Conservation (phyloP, 1,139 yeast species). For the Groenewaldozyma auringiensis region DNA sequence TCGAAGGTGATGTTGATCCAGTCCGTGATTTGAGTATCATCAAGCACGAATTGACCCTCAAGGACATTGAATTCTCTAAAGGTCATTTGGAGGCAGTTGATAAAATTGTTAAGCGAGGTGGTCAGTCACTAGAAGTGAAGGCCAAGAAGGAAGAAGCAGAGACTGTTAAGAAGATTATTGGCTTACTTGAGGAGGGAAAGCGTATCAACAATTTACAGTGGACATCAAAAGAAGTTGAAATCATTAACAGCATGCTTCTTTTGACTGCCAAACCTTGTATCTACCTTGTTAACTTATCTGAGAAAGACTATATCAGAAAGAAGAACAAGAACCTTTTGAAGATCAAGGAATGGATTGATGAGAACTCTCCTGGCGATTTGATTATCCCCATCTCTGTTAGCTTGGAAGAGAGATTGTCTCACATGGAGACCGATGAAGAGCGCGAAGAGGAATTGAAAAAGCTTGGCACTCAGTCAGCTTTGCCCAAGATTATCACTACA, state of each 20-base stretch:
- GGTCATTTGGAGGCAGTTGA: constrained; percentile 84
- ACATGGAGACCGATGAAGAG: constrained; percentile 84
- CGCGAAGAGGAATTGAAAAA: constrained; percentile 84
- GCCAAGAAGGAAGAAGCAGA: constrained; percentile 88
- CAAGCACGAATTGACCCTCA: constrained; percentile 83
- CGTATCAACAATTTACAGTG: constrained; percentile 89
- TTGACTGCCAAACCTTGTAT: constrained; percentile 94
- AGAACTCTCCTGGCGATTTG: constrained; percentile 86
- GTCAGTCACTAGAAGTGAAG: constrained; percentile 91
- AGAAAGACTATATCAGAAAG: constrained; percentile 91
- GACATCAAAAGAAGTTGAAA: constrained; percentile 84
- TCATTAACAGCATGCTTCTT: constrained; percentile 71
- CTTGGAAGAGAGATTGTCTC: constrained; percentile 87
- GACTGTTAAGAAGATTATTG: constrained; percentile 68
- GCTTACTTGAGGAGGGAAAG: constrained; percentile 70
- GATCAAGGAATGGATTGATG: constrained; percentile 97
- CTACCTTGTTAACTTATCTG: constrained; percentile 88
- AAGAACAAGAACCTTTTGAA: constrained; percentile 89
- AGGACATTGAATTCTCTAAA: constrained; percentile 91
- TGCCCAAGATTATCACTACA: constrained; percentile 67
- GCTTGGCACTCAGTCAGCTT: constrained; percentile 74
- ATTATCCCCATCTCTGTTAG: constrained; percentile 92
- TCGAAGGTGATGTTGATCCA: constrained; percentile 97
- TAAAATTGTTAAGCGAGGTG: constrained; percentile 81
- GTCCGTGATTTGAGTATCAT: constrained; percentile 91